phyloP scores from a whole-genome alignment of 2,329 filamentous ascomycete genomes.

The Neofusicoccum laricinum region DNA sequence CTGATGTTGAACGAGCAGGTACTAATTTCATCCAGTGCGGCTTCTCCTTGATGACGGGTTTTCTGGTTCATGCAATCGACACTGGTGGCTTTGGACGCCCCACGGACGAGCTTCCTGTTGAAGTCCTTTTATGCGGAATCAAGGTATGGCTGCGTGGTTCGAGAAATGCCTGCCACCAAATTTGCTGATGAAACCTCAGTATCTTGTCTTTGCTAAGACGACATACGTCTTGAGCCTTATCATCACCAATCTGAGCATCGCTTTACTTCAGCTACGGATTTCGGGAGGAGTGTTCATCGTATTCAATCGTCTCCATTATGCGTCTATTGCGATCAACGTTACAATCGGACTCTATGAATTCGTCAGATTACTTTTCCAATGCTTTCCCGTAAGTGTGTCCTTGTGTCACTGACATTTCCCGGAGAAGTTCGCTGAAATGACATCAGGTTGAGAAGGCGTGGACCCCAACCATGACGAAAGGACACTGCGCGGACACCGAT shows the following conservation, averaged over 20 bases:
- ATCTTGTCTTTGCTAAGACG: not conserved
- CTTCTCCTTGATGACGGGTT: not conserved
- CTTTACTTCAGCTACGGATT: slow-evolving; percentile 1
- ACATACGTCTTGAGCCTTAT: not conserved
- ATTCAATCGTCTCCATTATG: not conserved
- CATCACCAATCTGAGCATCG: slow-evolving; percentile 4
- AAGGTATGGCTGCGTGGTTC: not conserved
- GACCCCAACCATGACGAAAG: not conserved
- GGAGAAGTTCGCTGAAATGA: not conserved
- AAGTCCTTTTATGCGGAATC: not conserved
- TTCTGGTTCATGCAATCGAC: not conserved
- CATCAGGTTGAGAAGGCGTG: not conserved
- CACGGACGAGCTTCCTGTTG: not conserved
- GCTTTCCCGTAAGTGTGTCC: not conserved
- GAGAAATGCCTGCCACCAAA: no score
- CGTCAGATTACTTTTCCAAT: slow-evolving; percentile 1
- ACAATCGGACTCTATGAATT: not conserved
- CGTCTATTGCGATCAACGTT: not conserved
- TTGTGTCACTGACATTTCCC: not conserved
- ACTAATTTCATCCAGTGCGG: not conserved
- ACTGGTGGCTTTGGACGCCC: not conserved
- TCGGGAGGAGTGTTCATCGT: not conserved
- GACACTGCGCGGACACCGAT: not conserved
- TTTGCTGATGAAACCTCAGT: not conserved
- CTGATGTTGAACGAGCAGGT: rapidly evolving